Evolutionary conservation across 2,329 filamentous ascomycete genomes (phyloP).

Genomic region (Fusarium humuli): DNA sequence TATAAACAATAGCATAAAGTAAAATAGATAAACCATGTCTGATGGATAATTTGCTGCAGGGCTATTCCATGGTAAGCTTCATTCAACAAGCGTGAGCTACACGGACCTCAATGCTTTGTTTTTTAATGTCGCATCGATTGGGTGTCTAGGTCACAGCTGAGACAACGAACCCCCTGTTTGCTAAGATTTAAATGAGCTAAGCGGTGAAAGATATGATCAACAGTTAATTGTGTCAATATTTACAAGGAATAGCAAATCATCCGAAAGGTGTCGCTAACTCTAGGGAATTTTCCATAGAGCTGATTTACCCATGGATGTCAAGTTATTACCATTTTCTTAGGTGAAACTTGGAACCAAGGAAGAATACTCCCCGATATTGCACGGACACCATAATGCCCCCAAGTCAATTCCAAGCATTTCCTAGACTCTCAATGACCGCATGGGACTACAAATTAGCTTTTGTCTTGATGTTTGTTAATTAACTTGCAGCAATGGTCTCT

Average conservation of each 20-base stretch:
- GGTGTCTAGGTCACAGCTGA: slow-evolving; percentile 17
- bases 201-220: slow-evolving; percentile 23
- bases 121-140: slow-evolving; percentile 3
- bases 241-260: slow-evolving; percentile 7
- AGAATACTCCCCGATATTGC: slow-evolving; percentile 8
- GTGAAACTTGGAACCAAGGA: slow-evolving; percentile 22
- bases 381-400: slow-evolving; percentile 3
- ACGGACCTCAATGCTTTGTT: slow-evolving; percentile 5
- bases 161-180: slow-evolving; percentile 19
- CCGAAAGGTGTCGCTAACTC: neutral
- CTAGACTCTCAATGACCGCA: slow-evolving; percentile 1
- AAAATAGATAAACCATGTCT: neutral
- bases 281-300: neutral
- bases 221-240: slow-evolving; percentile 11
- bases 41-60: slow-evolving; percentile 5
- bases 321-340: slow-evolving; percentile 5
- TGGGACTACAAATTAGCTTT: neutral
- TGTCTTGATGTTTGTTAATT: neutral
- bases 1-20: neutral
- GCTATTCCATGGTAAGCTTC: slow-evolving; percentile 17
- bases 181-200: neutral
- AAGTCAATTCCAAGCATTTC: neutral
- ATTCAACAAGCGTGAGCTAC: neutral
- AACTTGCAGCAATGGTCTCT: neutral
- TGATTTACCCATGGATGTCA: neutral